Evolutionary conservation across 2,329 filamentous ascomycete species (phyloP).

Genomic region (Ilyonectria robusta): DNA sequence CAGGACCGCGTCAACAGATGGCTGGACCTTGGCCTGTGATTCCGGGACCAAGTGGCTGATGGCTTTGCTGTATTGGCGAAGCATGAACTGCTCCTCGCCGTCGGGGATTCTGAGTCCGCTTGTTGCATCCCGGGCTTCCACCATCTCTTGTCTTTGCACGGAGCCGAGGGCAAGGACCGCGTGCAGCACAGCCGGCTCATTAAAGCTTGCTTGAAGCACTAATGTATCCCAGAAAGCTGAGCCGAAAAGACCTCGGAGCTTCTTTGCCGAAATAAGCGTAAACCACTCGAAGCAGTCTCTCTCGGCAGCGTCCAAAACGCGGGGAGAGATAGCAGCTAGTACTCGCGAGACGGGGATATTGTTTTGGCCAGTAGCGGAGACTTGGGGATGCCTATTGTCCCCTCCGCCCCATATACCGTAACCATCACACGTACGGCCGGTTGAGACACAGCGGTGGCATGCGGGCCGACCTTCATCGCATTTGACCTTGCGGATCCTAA

Average conservation of each 20-base stretch:
- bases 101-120: background rate
- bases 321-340: conserved; percentile 12
- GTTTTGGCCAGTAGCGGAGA: background rate
- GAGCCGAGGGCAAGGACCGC: conserved; percentile 56
- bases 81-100: conserved; percentile 38
- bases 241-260: conserved; percentile 55
- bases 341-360: background rate
- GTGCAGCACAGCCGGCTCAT: conserved; percentile 57
- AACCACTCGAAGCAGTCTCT: conserved; percentile 49
- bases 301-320: conserved; percentile 27
- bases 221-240: conserved; percentile 57
- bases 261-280: conserved; percentile 52
- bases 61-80: conserved; percentile 56
- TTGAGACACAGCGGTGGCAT: conserved; percentile 11
- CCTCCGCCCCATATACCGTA: conserved; percentile 25
- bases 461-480: conserved; percentile 17
- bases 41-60: conserved; percentile 53
- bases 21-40: conserved; percentile 40
- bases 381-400: background rate
- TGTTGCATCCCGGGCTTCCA: background rate
- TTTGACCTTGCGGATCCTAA: conserved; percentile 24
- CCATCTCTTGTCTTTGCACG: conserved; percentile 45
- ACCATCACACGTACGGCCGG: conserved; percentile 20
- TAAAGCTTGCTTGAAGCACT: conserved; percentile 54
- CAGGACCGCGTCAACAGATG: conserved; percentile 54